phyloP scores from a whole-genome alignment of 805 yeast genomes.

The Ogataea pilisensis region DNA sequence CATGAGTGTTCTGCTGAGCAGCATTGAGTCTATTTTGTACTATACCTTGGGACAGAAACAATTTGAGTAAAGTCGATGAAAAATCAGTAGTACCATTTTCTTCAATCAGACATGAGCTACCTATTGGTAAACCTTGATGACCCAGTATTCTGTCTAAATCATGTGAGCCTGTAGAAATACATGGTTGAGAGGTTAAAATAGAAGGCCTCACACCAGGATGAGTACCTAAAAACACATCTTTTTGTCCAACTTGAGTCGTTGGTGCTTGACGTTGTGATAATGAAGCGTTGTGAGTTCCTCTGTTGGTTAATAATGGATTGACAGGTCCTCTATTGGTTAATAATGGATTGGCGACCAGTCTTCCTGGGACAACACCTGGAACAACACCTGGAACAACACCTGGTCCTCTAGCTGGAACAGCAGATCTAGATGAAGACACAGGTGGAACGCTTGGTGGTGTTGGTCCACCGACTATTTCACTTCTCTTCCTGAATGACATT shows the following conservation, averaged over 20 bases:
- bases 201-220: constrained; percentile 77
- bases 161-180: constrained; percentile 74
- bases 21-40: constrained; percentile 52
- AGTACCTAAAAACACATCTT: constrained; percentile 2
- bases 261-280: neutral
- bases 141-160: constrained; percentile 71
- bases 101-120: constrained; percentile 64
- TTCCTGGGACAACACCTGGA: neutral
- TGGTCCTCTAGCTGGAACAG: constrained; percentile 6
- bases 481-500: constrained; percentile 60
- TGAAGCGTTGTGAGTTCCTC: neutral
- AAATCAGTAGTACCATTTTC: constrained; percentile 91
- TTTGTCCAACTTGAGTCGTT: neutral
- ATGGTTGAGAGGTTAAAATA: constrained; percentile 63
- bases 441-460: constrained; percentile 7
- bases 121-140: constrained; percentile 86
- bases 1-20: constrained; percentile 46
- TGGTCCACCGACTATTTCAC: constrained; percentile 39
- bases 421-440: too few species aligned
- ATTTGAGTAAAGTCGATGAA: constrained; percentile 60
- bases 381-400: neutral
- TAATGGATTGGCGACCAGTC: too few species aligned
- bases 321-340: neutral
- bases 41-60: constrained; percentile 74
- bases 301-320: neutral